A percentile compares a stretch with the other conserved stretches of the same genome.
These are phyloP conservation scores for Firmiana major DNA, from an alignment of 345 rosid genomes.

Conservation along the genomic window DNA sequence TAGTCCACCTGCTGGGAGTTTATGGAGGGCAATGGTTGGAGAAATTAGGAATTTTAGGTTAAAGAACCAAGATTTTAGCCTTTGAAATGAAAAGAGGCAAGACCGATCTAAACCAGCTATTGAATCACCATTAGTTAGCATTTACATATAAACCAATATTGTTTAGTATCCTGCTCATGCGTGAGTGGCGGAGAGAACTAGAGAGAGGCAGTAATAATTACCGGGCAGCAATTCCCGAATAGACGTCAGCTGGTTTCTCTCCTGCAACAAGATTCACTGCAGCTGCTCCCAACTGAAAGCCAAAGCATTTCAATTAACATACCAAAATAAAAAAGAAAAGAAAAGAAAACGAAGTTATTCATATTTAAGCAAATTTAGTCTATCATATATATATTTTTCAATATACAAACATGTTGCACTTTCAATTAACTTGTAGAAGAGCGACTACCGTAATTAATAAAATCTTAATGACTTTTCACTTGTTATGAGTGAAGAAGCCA, in stretches of 20 bases:
- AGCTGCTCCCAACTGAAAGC: constrained; percentile 86
- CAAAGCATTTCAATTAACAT: constrained; percentile 19
- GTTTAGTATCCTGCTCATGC: background rate
- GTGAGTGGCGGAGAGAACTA: background rate
- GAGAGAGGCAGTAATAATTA: constrained; percentile 25
- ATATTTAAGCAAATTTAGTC: background rate
- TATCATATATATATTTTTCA: background rate
- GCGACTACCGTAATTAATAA: background rate
- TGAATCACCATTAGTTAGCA: background rate
- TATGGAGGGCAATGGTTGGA: background rate
- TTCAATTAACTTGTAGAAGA: background rate
- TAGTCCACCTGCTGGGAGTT: background rate
- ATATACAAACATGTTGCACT: too few species aligned
- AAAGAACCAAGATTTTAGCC: background rate
- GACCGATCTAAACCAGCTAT: background rate
- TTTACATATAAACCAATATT: background rate
- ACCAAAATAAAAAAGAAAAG: constrained; percentile 16
- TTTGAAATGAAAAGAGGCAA: background rate
- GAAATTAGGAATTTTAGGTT: background rate
- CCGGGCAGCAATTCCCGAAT: constrained; percentile 91
- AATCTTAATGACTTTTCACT: background rate
- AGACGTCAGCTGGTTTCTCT: constrained; percentile 93
- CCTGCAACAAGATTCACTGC: constrained; percentile 94
- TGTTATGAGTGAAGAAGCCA: background rate
- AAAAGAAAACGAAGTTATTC: background rate